Conservation (phyloP, 169 alveolate genomes). For the Theileria parva region DNA sequence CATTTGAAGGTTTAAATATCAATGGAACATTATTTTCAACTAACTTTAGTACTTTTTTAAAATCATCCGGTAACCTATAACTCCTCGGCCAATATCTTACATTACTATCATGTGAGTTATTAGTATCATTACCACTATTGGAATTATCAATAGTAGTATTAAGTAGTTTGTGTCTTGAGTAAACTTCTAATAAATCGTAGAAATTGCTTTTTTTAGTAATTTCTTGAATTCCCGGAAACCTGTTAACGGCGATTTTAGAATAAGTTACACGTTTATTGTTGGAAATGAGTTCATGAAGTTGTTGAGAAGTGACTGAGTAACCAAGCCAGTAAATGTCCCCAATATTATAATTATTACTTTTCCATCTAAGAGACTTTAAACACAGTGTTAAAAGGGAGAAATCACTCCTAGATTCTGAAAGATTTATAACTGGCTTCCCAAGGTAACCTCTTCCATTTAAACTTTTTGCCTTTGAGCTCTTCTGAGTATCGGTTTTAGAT, state of each 20-base stretch:
- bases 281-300: slow-evolving; percentile 13
- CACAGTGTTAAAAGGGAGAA: slow-evolving; percentile 26
- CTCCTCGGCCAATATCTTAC: slow-evolving; percentile 38
- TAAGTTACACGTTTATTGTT: slow-evolving; percentile 28
- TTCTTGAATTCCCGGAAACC: slow-evolving; percentile 42
- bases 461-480: not conserved
- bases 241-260: slow-evolving; percentile 30
- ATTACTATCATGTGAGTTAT: not conserved
- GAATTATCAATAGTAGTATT: not conserved
- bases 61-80: slow-evolving; percentile 39
- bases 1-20: slow-evolving; percentile 89
- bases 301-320: slow-evolving; percentile 11
- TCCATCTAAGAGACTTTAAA: slow-evolving; percentile 53
- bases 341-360: slow-evolving; percentile 17
- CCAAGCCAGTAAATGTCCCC: slow-evolving; percentile 66
- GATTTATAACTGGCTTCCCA: slow-evolving; percentile 34
- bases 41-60: slow-evolving; percentile 8
- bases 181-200: slow-evolving; percentile 39
- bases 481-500: not conserved
- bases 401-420: slow-evolving; percentile 43
- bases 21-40: slow-evolving; percentile 37
- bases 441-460: not conserved
- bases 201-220: slow-evolving; percentile 47
- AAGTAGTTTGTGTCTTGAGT: slow-evolving; percentile 17
- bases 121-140: not conserved